Conservation (phyloP, 2,329 filamentous ascomycete genomes). For the Amylocarpus encephaloides region DNA sequence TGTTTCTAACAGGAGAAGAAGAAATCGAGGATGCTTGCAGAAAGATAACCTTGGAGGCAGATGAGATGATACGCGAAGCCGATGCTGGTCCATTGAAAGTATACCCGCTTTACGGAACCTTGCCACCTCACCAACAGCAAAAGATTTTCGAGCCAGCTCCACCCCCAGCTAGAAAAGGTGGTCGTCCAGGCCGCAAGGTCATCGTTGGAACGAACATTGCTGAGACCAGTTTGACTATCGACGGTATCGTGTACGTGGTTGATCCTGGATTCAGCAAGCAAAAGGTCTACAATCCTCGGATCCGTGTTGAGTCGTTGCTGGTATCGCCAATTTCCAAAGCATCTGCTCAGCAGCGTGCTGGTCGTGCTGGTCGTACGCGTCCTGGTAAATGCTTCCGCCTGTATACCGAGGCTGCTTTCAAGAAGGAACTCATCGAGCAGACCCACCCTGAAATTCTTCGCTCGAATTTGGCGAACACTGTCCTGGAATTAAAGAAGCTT, state of each 20-base stretch:
- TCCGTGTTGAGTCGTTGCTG: slow-evolving; percentile 92
- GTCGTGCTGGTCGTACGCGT: slow-evolving; percentile 97
- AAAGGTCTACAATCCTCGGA: slow-evolving; percentile 97
- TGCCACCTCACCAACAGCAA: slow-evolving; percentile 90
- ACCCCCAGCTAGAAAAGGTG: slow-evolving; percentile 62
- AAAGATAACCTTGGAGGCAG: slow-evolving; percentile 83
- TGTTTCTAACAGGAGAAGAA: slow-evolving; percentile 96
- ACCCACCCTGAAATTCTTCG: slow-evolving; percentile 94
- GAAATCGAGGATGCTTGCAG: slow-evolving; percentile 96
- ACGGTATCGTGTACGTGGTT: slow-evolving; percentile 98
- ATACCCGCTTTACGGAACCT: slow-evolving; percentile 88
- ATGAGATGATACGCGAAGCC: slow-evolving; percentile 86
- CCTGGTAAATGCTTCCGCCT: slow-evolving; percentile 97
- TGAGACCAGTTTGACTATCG: slow-evolving; percentile 94
- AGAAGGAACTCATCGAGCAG: slow-evolving; percentile 95
- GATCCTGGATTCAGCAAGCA: slow-evolving; percentile 99
- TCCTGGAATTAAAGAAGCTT: slow-evolving; percentile 94
- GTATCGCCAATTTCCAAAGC: slow-evolving; percentile 98
- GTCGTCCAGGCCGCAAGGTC: slow-evolving; percentile 83
- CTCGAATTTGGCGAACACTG: slow-evolving; percentile 90
- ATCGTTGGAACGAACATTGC: slow-evolving; percentile 97
- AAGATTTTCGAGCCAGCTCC: slow-evolving; percentile 91
- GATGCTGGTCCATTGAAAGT: slow-evolving; percentile 84
- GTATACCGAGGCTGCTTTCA: slow-evolving; percentile 93
- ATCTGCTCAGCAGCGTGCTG: slow-evolving; percentile 91